Evolutionary conservation across 306 rosid species (phyloP), one percentile per base, ranked within the genome.

Genomic region (Rosa persica): DNA sequence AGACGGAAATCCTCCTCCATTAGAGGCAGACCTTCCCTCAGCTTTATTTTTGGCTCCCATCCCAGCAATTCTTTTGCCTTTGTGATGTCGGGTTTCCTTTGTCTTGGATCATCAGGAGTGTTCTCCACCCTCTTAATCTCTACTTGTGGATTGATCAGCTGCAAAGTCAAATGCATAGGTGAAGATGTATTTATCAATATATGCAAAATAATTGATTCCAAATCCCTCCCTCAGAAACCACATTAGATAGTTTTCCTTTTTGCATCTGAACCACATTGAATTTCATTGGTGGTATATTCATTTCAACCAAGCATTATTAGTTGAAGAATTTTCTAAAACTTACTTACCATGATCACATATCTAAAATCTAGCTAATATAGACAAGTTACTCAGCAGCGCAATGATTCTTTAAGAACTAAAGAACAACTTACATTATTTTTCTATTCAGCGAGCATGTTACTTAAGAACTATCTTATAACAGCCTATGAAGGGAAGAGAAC

Each of bases 51-150:
- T 42, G 97, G 97, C 79, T 88, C 93, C 97, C 97, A 93, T 6
- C 85, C 87, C 79, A 93, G 89, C 82, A 90, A 47, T 76, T 88
- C 91, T 77, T 81, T 88, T 10, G 96, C 93, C 36, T 87, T 89
- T 16, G 96, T 85, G 67, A 90, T 93, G 87, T 88, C 92, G 1
- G 97, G 97, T 76, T 93, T 93, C 77, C 97, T 84, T 86, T 93
- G 97, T 62, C 88, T 72, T 0, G 96, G 96, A 82, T 93, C 97
- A 77, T 93, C 97, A 1, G 97, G 97, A 78, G 97, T 93, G 84
- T 93, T 93, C 43, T 90, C 96, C 77, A 93, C 96, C 44, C 6
- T 85, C 83, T 86, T 88, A 73, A 93, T 89, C 89, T 90, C 92
- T 64, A 90, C 83, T 2, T 23, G 17, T 36, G 96, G 93, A 83